Evolutionary conservation across 2,329 filamentous ascomycete genomes (phyloP).

Genomic region (Pseudofabraea citricarpa): DNA sequence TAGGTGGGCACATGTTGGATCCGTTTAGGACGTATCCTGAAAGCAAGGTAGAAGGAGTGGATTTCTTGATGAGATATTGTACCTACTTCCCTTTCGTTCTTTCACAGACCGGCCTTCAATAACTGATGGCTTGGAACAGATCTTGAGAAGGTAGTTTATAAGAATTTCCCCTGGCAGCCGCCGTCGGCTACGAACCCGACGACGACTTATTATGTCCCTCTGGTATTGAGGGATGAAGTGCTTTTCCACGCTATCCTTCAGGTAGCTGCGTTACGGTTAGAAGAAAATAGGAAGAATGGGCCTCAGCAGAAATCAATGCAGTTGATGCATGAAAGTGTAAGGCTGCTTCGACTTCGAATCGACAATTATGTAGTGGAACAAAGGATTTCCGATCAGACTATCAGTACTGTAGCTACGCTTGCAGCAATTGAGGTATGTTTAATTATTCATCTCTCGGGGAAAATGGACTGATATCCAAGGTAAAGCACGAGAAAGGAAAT

Average conservation of each 20-base stretch:
- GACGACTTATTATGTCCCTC: conserved; percentile 11
- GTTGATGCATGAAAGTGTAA: conserved; percentile 6
- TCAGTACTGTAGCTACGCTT: conserved; percentile 12
- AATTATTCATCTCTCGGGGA: background rate
- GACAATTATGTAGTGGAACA: conserved; percentile 1
- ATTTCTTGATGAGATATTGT: conserved; percentile 14
- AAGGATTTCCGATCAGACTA: conserved; percentile 8
- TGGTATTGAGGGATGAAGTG: conserved; percentile 9
- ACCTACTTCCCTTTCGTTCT: background rate
- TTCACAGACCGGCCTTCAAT: conserved; percentile 4
- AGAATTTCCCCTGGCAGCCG: conserved; percentile 13
- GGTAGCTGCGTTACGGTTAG: conserved; percentile 4
- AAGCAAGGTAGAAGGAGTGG: conserved; percentile 7
- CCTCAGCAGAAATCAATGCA: too few relatives aligned
- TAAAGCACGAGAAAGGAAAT: conserved; percentile 10
- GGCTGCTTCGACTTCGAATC: conserved; percentile 7
- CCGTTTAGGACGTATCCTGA: conserved; percentile 9
- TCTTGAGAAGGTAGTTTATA: conserved; percentile 9
- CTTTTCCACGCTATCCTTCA: conserved; percentile 11
- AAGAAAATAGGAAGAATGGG: background rate
- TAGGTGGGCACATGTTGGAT: conserved; percentile 7
- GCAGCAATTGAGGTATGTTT: conserved; percentile 10
- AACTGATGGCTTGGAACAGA: conserved; percentile 3
- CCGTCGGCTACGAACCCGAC: conserved; percentile 11
- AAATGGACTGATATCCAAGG: background rate